phyloP scores from a whole-genome alignment of 371 early-diverging fungal species.

The Fennellomyces sp. region DNA sequence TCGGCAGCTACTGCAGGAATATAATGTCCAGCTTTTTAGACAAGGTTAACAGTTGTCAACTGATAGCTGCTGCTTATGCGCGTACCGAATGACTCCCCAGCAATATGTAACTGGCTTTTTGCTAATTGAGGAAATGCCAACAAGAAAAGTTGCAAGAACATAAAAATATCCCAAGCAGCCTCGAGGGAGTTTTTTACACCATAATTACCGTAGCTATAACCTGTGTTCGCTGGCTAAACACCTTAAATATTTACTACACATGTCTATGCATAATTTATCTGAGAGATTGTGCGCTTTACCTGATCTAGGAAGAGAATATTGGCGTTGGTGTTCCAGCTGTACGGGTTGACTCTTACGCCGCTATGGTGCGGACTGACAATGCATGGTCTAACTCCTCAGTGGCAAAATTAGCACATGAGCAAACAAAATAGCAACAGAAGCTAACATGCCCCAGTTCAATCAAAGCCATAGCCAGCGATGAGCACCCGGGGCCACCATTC shows the following conservation, averaged over 20 bases:
- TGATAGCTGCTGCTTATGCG: background rate
- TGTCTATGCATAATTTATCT: background rate
- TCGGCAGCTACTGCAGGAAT: slow-evolving; percentile 76
- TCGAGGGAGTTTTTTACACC: slow-evolving; percentile 51
- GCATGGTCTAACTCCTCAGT: slow-evolving; percentile 53
- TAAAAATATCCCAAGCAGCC: slow-evolving; percentile 63
- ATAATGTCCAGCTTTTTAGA: slow-evolving; percentile 68
- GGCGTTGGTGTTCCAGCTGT: slow-evolving; percentile 83
- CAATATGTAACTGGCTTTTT: slow-evolving; percentile 39
- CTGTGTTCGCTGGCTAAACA: slow-evolving; percentile 68
- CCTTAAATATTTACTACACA: background rate
- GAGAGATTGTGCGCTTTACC: slow-evolving; percentile 13
- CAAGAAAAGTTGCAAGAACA: slow-evolving; percentile 76
- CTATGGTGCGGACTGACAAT: slow-evolving; percentile 61
- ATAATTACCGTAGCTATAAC: slow-evolving; percentile 75
- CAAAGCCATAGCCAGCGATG: slow-evolving; percentile 46
- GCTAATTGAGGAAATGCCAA: slow-evolving; percentile 52
- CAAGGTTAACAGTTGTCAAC: background rate
- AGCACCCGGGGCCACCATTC: slow-evolving; percentile 88
- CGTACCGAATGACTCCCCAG: slow-evolving; percentile 68
- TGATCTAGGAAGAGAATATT: slow-evolving; percentile 88
- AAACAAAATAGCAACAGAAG: background rate
- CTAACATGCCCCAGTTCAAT: background rate
- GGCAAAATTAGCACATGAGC: too few species aligned
- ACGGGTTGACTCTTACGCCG: slow-evolving; percentile 56